Evolutionary conservation across 352 stramenopile genomes (phyloP).

Genomic region (Plasmopara viticola): DNA sequence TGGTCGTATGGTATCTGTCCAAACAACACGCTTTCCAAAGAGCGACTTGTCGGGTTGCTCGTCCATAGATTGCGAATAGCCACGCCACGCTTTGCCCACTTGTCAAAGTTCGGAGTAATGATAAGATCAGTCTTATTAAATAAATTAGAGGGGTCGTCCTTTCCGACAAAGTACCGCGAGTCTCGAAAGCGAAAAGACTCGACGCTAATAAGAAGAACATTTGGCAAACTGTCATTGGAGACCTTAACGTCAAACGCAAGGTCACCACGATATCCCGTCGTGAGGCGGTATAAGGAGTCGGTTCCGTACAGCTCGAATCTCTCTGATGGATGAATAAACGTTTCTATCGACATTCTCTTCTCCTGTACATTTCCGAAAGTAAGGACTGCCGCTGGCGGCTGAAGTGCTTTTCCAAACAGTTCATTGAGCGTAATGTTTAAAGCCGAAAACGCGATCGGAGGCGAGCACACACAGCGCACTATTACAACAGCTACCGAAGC

Average conservation of each 20-base stretch:
- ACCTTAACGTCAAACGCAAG: constrained; percentile 42
- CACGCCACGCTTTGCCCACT: constrained; percentile 42
- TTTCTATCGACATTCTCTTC: constrained; percentile 5
- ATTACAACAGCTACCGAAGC: not conserved
- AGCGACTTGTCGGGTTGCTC: constrained; percentile 47
- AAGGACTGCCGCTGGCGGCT: not conserved
- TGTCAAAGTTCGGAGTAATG: constrained; percentile 44
- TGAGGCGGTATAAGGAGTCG: constrained; percentile 34
- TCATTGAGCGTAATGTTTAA: not conserved
- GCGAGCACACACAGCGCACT: not conserved
- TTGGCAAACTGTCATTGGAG: constrained; percentile 26
- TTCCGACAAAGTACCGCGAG: constrained; percentile 43
- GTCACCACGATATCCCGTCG: constrained; percentile 35
- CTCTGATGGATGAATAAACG: constrained; percentile 32
- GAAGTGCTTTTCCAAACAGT: not conserved
- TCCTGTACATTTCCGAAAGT: not conserved
- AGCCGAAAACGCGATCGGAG: not conserved
- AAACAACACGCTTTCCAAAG: constrained; percentile 45
- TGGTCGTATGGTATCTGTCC: constrained; percentile 42
- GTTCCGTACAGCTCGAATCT: constrained; percentile 30
- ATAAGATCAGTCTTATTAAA: constrained; percentile 23
- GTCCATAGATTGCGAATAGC: constrained; percentile 53
- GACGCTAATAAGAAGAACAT: constrained; percentile 44
- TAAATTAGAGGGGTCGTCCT: constrained; percentile 15
- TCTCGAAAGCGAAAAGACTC: constrained; percentile 57